phyloP scores from a whole-genome alignment of 129 eudicot species.

The Lactuca saligna region DNA sequence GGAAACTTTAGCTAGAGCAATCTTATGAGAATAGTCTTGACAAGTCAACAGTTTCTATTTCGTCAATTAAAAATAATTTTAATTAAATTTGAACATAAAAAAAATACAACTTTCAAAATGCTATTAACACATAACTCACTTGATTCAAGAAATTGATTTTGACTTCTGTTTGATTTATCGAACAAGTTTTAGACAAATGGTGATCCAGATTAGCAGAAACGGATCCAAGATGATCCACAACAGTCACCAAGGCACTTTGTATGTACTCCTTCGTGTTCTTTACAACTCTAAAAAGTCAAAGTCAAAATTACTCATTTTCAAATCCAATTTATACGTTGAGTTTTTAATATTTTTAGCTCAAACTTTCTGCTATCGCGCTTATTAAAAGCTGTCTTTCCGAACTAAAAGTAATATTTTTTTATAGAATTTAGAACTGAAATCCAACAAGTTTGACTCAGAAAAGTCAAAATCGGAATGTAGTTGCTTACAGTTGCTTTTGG shows the following conservation, averaged over 20 bases:
- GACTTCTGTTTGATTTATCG: slow-evolving; percentile 47
- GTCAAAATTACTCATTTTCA: neutral
- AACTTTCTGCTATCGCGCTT: neutral
- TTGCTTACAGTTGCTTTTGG: slow-evolving; percentile 52
- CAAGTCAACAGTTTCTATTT: slow-evolving; percentile 55
- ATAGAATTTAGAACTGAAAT: neutral
- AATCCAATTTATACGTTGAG: neutral
- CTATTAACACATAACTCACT: slow-evolving; percentile 32
- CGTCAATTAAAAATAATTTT: neutral
- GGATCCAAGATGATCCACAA: slow-evolving; percentile 78
- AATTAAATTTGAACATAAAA: neutral
- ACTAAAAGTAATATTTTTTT: too few species aligned
- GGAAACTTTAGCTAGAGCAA: slow-evolving; percentile 46
- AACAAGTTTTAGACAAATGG: slow-evolving; percentile 28
- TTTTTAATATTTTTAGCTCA: neutral
- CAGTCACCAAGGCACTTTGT: slow-evolving; percentile 56
- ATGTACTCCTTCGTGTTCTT: slow-evolving; percentile 70
- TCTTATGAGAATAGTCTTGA: slow-evolving; percentile 63
- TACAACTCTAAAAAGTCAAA: slow-evolving; percentile 44
- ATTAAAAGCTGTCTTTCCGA: neutral
- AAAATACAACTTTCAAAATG: neutral
- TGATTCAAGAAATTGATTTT: slow-evolving; percentile 54
- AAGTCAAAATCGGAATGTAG: slow-evolving; percentile 11
- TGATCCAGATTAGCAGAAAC: slow-evolving; percentile 61
- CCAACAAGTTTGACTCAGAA: slow-evolving; percentile 4